Conservation (phyloP, 148 eudicot species). For the Drosera capensis region DNA sequence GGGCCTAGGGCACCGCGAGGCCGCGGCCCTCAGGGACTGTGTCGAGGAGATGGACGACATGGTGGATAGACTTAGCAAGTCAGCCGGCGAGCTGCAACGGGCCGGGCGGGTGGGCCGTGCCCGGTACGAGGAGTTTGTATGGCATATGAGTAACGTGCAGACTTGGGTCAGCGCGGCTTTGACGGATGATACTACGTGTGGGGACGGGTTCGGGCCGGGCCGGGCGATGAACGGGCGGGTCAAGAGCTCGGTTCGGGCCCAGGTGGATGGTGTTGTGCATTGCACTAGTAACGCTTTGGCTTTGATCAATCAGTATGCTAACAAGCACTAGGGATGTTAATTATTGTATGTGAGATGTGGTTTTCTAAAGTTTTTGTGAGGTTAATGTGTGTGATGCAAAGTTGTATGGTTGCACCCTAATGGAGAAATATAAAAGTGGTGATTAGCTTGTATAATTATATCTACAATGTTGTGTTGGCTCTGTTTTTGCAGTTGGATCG, state of each 20-base stretch:
- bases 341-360: too few species aligned
- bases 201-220: slow-evolving; percentile 19
- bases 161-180: slow-evolving; percentile 35
- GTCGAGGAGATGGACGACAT: slow-evolving; percentile 9
- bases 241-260: slow-evolving; percentile 13
- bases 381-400: too few species aligned
- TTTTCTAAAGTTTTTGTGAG: too few species aligned
- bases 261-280: slow-evolving; percentile 11
- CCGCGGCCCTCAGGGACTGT: slow-evolving; percentile 10
- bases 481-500: too few species aligned
- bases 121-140: slow-evolving; percentile 1
- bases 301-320: slow-evolving; percentile 18
- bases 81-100: neutral
- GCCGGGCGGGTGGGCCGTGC: slow-evolving; percentile 1
- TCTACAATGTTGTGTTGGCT: too few species aligned
- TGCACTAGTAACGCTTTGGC: slow-evolving; percentile 29
- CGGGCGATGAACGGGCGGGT: slow-evolving; percentile 11
- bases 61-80: neutral
- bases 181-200: slow-evolving; percentile 16
- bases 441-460: too few species aligned
- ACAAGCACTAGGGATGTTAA: neutral
- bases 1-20: slow-evolving; percentile 7
- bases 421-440: too few species aligned
- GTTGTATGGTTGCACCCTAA: too few species aligned
- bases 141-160: slow-evolving; percentile 27